Base-by-base conservation (phyloP, 2,329 filamentous ascomycete genomes). In the Clonostachys chloroleuca region DNA sequence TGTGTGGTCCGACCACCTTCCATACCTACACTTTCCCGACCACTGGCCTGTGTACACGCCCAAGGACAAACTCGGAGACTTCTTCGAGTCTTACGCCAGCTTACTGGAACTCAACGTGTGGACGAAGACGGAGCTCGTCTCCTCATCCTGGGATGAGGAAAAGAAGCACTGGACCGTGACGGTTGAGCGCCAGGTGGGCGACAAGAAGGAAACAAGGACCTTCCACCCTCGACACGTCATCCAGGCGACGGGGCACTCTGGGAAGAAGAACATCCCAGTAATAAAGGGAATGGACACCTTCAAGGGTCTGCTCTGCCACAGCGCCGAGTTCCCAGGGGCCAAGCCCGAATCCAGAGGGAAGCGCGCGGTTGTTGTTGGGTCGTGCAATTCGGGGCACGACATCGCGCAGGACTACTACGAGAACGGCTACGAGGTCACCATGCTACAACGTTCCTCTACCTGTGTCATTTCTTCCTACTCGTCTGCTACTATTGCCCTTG, bases 11-110 rank as follows among this genome's bases (percentile, higher is more conserved):
- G 74, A 78, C 45, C 77, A 81, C 55, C 66, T 86, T 67, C 80
- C 84, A 0, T 88, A 86, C 58, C 54, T 89, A 5, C 65, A 68
- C 0, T 89, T 87, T 57, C 85, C 84, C 0, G 57, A 73, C 0
- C 74, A 75, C 45, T 89, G 84, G 84, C 84, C 84, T 5, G 67
- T 86, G n/a, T 89, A 86, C 60, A 86, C 83, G 0, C 83, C 84
- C 6, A 88, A 87, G 57, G 84, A 88, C 60, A 88, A 88, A 56
- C 67, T 87, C 0, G 85, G 73, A 2, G 81, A 86, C 40, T 89
- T 81, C 65, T 83, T 88, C 50, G 83, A 87, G 52, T 67, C 75
- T 0, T 88, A 89, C 52, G 84, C 77, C 1, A 74, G 68, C 6
- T 62, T 81, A 0, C 69, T 88, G n/a, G 85, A 88, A 54, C 71